phyloP scores from a whole-genome alignment of 2,329 filamentous ascomycete genomes.

The Sporothrix curviconia region DNA sequence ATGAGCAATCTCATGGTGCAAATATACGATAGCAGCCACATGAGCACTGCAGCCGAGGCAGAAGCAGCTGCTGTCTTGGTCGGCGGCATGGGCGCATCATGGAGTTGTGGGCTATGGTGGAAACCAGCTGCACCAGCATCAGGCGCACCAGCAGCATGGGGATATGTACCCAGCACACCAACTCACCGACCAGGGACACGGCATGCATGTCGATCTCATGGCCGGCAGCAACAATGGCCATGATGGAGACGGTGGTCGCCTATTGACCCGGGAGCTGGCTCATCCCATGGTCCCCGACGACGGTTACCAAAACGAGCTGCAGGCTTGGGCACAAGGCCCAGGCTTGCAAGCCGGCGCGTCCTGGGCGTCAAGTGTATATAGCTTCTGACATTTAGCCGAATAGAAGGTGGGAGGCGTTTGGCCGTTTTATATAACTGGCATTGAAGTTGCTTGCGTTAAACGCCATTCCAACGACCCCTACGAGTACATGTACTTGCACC shows the following conservation, averaged over 20 bases:
- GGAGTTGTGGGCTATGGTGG: not conserved
- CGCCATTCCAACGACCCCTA: too few relatives aligned
- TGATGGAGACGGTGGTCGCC: slow-evolving; percentile 8
- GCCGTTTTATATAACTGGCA: too few relatives aligned
- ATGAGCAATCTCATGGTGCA: not conserved
- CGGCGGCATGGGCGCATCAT: slow-evolving; percentile 3
- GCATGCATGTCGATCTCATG: not conserved
- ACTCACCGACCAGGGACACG: not conserved
- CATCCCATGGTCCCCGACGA: slow-evolving; percentile 33
- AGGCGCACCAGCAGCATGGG: not conserved
- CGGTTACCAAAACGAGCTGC: slow-evolving; percentile 41
- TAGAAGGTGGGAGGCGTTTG: too few relatives aligned
- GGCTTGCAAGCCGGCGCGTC: slow-evolving; percentile 20
- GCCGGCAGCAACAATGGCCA: not conserved
- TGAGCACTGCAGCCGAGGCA: not conserved
- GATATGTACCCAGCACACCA: not conserved
- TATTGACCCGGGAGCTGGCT: too few relatives aligned
- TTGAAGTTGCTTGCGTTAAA: too few relatives aligned
- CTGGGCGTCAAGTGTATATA: slow-evolving; percentile 23
- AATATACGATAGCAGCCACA: not conserved
- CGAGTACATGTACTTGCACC: too few relatives aligned
- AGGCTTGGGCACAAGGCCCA: slow-evolving; percentile 37
- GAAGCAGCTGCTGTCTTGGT: not conserved
- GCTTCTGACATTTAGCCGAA: not conserved
- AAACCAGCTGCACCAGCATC: not conserved